phyloP scores from a whole-genome alignment of 2,329 filamentous ascomycete species.

The Beauveria sp. region DNA sequence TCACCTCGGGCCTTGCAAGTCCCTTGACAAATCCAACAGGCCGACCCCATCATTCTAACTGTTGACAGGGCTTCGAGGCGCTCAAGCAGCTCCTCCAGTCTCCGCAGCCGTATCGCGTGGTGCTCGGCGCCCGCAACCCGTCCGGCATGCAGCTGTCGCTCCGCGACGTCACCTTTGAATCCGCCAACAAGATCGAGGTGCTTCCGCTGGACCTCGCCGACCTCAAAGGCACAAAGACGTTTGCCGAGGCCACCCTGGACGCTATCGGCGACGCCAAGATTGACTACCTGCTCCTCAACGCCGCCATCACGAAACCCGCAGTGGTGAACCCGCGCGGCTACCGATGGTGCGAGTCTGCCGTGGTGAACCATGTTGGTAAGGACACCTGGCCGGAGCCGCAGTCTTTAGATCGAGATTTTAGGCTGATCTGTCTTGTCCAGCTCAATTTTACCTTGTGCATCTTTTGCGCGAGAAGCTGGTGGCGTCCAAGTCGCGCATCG shows the following conservation, averaged over 20 bases:
- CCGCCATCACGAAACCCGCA: slow-evolving; percentile 30
- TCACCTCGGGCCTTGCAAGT: slow-evolving; percentile 41
- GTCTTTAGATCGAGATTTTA: background rate
- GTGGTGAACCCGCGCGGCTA: slow-evolving; percentile 31
- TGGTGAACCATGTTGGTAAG: slow-evolving; percentile 46
- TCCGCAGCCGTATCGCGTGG: slow-evolving; percentile 37
- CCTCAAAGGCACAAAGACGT: slow-evolving; percentile 35
- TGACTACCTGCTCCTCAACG: slow-evolving; percentile 44
- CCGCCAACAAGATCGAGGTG: slow-evolving; percentile 32
- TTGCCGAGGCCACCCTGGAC: slow-evolving; percentile 36
- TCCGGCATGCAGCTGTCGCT: slow-evolving; percentile 33
- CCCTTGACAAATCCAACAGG: background rate
- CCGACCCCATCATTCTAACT: background rate
- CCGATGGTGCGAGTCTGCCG: slow-evolving; percentile 41
- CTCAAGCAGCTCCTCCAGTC: slow-evolving; percentile 42
- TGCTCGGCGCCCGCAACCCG: slow-evolving; percentile 42
- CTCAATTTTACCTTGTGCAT: slow-evolving; percentile 46
- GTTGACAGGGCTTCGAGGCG: slow-evolving; percentile 41
- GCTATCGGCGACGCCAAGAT: slow-evolving; percentile 33
- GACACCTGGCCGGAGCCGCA: too few species aligned
- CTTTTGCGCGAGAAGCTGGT: slow-evolving; percentile 40
- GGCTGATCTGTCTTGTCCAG: slow-evolving; percentile 20
- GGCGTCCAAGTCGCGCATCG: slow-evolving; percentile 37
- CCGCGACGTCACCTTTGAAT: slow-evolving; percentile 34
- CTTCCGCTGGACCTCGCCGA: slow-evolving; percentile 42